Conservation (phyloP, 116 monocot species). For the Phalaenopsis hybrid region DNA sequence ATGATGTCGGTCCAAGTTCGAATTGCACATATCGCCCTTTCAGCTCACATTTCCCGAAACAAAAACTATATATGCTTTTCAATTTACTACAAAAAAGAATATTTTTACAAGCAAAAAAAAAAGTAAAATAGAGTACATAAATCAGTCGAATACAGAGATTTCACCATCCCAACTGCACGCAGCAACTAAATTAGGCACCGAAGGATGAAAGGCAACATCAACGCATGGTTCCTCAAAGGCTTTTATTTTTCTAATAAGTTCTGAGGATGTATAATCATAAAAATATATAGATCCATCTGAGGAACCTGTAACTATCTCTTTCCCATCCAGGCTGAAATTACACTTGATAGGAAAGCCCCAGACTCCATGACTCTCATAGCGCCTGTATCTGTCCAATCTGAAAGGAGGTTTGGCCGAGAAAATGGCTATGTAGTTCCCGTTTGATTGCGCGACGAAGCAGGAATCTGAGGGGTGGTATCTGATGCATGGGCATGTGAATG, state of each 20-base stretch:
- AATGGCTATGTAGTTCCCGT: slow-evolving; percentile 85
- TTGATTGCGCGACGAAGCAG: slow-evolving; percentile 77
- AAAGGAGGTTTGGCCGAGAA: slow-evolving; percentile 68
- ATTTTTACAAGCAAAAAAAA: too few relatives aligned
- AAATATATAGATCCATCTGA: slow-evolving; percentile 66
- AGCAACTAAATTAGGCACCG: slow-evolving; percentile 50
- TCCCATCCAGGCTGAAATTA: slow-evolving; percentile 64
- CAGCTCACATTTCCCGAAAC: too few relatives aligned
- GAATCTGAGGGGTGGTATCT: slow-evolving; percentile 69
- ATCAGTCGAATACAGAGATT: slow-evolving; percentile 49
- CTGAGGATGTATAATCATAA: slow-evolving; percentile 49
- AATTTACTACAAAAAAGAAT: too few relatives aligned
- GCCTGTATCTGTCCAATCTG: slow-evolving; percentile 69
- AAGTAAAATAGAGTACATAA: too few relatives aligned
- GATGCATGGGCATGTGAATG: slow-evolving; percentile 76
- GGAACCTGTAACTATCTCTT: slow-evolving; percentile 62
- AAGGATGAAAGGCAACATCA: slow-evolving; percentile 74
- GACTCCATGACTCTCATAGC: slow-evolving; percentile 72
- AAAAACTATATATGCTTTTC: too few relatives aligned
- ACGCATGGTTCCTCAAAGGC: slow-evolving; percentile 64
- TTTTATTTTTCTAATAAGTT: slow-evolving; percentile 48
- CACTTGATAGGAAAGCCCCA: slow-evolving; percentile 83
- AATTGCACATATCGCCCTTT: too few relatives aligned
- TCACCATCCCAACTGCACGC: slow-evolving; percentile 81
- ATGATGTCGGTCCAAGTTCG: too few relatives aligned